phyloP scores from a whole-genome alignment of 257 asterid genomes.

The Linderniella brevidens region DNA sequence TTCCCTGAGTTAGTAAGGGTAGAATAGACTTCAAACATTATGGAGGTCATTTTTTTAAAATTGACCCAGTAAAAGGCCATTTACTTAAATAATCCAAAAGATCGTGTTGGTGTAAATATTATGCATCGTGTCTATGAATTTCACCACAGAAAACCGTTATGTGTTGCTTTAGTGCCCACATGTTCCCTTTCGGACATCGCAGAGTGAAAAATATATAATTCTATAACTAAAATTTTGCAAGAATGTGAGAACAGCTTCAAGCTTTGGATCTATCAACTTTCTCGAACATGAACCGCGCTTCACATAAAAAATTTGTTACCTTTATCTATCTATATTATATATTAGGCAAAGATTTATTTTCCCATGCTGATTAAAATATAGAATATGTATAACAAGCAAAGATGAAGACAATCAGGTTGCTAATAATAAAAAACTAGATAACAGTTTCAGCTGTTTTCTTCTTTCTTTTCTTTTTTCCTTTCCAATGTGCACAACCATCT shows the following conservation, averaged over 20 bases:
- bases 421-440: no score
- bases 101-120: not conserved
- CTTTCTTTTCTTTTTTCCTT: no score
- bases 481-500: no score
- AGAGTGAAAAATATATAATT: not conserved
- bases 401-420: no score
- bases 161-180: not conserved
- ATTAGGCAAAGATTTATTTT: not conserved
- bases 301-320: not conserved
- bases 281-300: not conserved
- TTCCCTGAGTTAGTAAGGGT: no score
- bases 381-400: no score
- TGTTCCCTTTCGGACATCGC: not conserved
- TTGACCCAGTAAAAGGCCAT: no score
- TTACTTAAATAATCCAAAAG: no score
- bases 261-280: constrained; percentile 1
- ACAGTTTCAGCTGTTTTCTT: no score
- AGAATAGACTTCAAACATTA: no score
- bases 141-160: not conserved
- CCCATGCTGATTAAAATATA: not conserved
- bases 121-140: not conserved
- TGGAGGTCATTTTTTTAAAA: no score
- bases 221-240: not conserved
- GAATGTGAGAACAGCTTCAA: not conserved
- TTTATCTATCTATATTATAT: not conserved